Conservation (phyloP, 495 filamentous ascomycete genomes). For the Penicillium robsamsonii region DNA sequence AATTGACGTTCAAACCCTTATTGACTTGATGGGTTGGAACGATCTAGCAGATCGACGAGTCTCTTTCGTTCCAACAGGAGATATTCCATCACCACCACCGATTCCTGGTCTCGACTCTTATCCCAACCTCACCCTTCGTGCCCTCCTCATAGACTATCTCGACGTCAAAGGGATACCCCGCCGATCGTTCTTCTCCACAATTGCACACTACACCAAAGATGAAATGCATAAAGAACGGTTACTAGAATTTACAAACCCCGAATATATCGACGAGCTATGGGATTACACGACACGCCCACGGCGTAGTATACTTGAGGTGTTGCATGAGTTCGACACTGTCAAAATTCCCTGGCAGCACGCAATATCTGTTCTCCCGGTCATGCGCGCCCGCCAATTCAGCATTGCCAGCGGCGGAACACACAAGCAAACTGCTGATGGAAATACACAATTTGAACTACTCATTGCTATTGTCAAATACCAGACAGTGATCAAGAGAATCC, state of each 20-base stretch:
- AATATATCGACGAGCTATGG: slow-evolving; percentile 83
- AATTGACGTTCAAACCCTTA: slow-evolving; percentile 69
- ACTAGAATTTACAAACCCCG: slow-evolving; percentile 71
- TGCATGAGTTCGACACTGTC: slow-evolving; percentile 85
- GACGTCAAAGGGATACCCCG: slow-evolving; percentile 88
- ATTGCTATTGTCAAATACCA: slow-evolving; percentile 90
- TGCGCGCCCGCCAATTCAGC: slow-evolving; percentile 82
- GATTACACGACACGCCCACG: slow-evolving; percentile 94
- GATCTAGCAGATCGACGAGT: slow-evolving; percentile 65
- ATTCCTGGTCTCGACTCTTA: slow-evolving; percentile 43
- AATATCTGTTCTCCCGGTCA: slow-evolving; percentile 66
- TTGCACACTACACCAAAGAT: slow-evolving; percentile 71
- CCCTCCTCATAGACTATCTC: slow-evolving; percentile 74
- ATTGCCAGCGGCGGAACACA: slow-evolving; percentile 71
- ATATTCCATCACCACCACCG: slow-evolving; percentile 38
- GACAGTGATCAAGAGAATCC: slow-evolving; percentile 79
- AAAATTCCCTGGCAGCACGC: slow-evolving; percentile 74
- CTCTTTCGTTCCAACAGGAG: slow-evolving; percentile 36
- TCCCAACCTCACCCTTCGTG: slow-evolving; percentile 62
- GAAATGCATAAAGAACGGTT: slow-evolving; percentile 75
- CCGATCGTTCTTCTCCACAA: slow-evolving; percentile 74
- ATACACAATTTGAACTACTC: slow-evolving; percentile 67
- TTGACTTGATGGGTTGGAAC: slow-evolving; percentile 74
- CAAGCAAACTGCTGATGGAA: slow-evolving; percentile 37
- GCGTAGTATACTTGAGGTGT: slow-evolving; percentile 84